Conservation (phyloP, 2,329 filamentous ascomycete species). For the Xylaria sp. region DNA sequence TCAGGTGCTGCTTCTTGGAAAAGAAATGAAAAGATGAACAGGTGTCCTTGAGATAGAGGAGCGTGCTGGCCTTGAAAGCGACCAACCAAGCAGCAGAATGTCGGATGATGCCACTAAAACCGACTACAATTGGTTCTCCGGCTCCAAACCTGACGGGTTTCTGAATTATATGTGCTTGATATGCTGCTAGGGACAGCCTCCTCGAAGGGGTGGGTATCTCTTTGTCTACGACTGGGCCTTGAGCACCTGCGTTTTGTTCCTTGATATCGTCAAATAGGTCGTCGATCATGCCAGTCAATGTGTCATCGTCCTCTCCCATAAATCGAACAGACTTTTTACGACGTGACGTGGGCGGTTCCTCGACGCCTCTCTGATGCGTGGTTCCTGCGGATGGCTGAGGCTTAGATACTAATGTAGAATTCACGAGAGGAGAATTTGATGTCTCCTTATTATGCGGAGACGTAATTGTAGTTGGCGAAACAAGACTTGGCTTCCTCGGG, state of each 20-base stretch:
- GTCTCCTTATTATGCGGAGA: slow-evolving; percentile 5
- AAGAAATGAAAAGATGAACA: slow-evolving; percentile 45
- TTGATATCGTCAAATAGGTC: slow-evolving; percentile 20
- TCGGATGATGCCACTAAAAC: slow-evolving; percentile 45
- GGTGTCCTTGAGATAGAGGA: slow-evolving; percentile 40
- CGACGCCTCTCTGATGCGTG: slow-evolving; percentile 9
- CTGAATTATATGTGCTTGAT: slow-evolving; percentile 44
- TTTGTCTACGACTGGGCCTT: slow-evolving; percentile 3
- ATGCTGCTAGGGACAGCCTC: slow-evolving; percentile 42
- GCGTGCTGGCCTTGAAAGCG: slow-evolving; percentile 41
- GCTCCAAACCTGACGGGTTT: slow-evolving; percentile 44
- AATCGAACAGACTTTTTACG: slow-evolving; percentile 55
- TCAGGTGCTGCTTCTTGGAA: slow-evolving; percentile 28
- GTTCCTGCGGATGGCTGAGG: slow-evolving; percentile 20
- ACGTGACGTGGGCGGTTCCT: slow-evolving; percentile 40
- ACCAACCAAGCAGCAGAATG: slow-evolving; percentile 42
- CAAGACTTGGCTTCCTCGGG: slow-evolving; percentile 25
- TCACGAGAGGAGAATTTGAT: neutral
- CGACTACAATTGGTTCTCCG: slow-evolving; percentile 39
- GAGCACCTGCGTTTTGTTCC: neutral
- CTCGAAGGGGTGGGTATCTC: slow-evolving; percentile 21
- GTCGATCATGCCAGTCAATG: slow-evolving; percentile 39
- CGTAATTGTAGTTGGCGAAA: slow-evolving; percentile 11
- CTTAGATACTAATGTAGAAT: slow-evolving; percentile 4
- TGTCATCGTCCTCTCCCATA: slow-evolving; percentile 40